Evolutionary conservation across 2,329 filamentous ascomycete species (phyloP), one percentile per base, ranked within the genome.

Genomic region (Mollisia scopiformis): DNA sequence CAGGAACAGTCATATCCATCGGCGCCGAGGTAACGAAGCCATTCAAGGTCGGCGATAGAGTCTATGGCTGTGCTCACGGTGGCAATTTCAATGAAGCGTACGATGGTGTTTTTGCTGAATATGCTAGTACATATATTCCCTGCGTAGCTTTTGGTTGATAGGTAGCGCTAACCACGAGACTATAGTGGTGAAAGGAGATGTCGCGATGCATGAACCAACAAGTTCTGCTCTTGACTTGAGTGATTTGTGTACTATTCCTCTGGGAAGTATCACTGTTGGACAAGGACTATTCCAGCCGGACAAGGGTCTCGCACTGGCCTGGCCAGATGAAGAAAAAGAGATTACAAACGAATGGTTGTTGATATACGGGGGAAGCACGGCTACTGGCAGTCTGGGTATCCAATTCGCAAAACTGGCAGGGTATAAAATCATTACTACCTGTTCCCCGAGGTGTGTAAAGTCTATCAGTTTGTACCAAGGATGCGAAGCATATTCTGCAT

Each of bases 381-480:
- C 63, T 11, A 66, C 63, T 4, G 68, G 67, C 2, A 65, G 35
- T 10, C 35, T 70, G 13, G 67, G 77, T 5, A 73, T 82, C 8
- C 67, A 70, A 28, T 62, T 66, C 35, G 63, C 63, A 0, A 67
- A 67, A n/a, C 14, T 65, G 21, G 59, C 67, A 1, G 66, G 68
- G 1, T 60, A 64, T 14, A 59, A 58, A 47, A 63, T 69, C 31
- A 53, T 79, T 46, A 65, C 73, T 1, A 77, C 75, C 5, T 75
- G 72, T 58, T 78, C 76, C 1, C 71, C 74, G n/a, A n/a, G n/a
- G n/a, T n/a, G n/a, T n/a, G n/a, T n/a, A n/a, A n/a, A n/a, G n/a
- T n/a, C n/a, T n/a, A n/a, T n/a, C n/a, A n/a, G n/a, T n/a, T n/a
- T n/a, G n/a, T n/a, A n/a, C n/a, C n/a, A n/a, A n/a, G n/a, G n/a